Base-by-base conservation (phyloP, 2,329 filamentous ascomycete genomes). In the Fusarium sp. region DNA sequence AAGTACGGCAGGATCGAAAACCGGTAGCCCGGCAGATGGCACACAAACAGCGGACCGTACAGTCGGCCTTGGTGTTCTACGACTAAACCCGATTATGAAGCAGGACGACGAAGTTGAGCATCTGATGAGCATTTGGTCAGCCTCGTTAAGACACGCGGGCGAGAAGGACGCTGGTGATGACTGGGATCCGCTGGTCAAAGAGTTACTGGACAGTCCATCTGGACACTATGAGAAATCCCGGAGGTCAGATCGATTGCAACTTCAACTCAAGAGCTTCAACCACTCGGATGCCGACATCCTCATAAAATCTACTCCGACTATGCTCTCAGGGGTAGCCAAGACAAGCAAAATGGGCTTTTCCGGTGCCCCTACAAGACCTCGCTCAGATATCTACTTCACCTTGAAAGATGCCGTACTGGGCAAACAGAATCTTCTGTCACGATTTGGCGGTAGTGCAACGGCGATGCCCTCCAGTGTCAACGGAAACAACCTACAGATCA, bases 341-440 rank as follows among this genome's bases (percentile, higher is more conserved):
- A 97, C 94, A 1, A 91, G 86, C 74, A 96, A 96, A 78, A 94
- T 98, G 79, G 96, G 94, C 3, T 98, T 99, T 78, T 93, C 95
- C 6, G 94, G 94, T 14, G 94, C 94, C 3, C 95, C 96, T 0
- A 94, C 91, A 0, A 94, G 93, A 77, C 86, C 92, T 18, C 87
- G 97, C 74, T 98, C 94, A 13, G 97, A 99, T 78, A 98, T 99
- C 52, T 99, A 99, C 77, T 80, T 99, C 45, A 98, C 94, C 0
- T 80, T 99, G 49, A 89, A 90, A 61, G 90, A 93, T 68, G 92
- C 93, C 0, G 85, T 90, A n/a, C 83, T 99, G 25, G 90, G 91
- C 19, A 89, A 90, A 60, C 93, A 97, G 74, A 90, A 91, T 34
- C 78, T 90, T 1, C 78, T 91, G n/a, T 90, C 88, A 10, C 83